These are phyloP conservation scores for Scleroderma bovista DNA, from an alignment of 768 basidiomycete genomes.

Conservation along the genomic window DNA sequence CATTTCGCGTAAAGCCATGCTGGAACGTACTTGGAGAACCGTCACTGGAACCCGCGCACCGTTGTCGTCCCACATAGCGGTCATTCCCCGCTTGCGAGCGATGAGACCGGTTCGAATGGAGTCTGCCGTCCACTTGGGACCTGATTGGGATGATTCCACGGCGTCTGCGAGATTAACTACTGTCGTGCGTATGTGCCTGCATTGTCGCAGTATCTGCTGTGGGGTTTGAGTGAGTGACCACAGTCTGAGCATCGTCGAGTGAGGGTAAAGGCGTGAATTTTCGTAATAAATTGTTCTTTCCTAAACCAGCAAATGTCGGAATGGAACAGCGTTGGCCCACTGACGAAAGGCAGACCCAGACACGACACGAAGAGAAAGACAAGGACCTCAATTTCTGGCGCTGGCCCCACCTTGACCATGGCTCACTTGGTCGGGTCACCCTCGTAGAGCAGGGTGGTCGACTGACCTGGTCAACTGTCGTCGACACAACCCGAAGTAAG, in stretches of 20 bases:
- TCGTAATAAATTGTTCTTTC: constrained; percentile 10
- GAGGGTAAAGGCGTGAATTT: constrained; percentile 19
- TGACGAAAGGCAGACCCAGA: constrained; percentile 35
- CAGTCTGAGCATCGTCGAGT: constrained; percentile 44
- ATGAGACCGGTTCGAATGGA: constrained; percentile 90
- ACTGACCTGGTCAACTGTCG: constrained; percentile 49
- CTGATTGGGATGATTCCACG: constrained; percentile 11
- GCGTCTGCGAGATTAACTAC: constrained; percentile 26
- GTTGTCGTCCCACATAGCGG: constrained; percentile 85
- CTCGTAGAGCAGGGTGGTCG: constrained; percentile 39
- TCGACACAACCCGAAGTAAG: constrained; percentile 25
- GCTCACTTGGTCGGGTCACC: constrained; percentile 52
- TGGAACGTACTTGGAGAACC: constrained; percentile 73
- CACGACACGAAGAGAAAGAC: constrained; percentile 7
- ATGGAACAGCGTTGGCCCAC: constrained; percentile 76
- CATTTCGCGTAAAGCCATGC: not conserved
- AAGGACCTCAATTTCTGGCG: constrained; percentile 26
- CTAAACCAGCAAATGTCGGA: constrained; percentile 47
- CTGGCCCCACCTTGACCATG: constrained; percentile 55
- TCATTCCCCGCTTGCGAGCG: constrained; percentile 95
- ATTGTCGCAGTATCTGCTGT: constrained; percentile 26
- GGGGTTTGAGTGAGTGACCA: constrained; percentile 42
- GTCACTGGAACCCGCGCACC: constrained; percentile 89
- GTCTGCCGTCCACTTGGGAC: constrained; percentile 72
- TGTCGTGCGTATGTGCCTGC: constrained; percentile 43